A percentile compares a stretch with the other conserved stretches of the same genome.
phyloP scores from a whole-genome alignment of 2,329 filamentous ascomycete genomes.

The Trichoderma citrinoviride region DNA sequence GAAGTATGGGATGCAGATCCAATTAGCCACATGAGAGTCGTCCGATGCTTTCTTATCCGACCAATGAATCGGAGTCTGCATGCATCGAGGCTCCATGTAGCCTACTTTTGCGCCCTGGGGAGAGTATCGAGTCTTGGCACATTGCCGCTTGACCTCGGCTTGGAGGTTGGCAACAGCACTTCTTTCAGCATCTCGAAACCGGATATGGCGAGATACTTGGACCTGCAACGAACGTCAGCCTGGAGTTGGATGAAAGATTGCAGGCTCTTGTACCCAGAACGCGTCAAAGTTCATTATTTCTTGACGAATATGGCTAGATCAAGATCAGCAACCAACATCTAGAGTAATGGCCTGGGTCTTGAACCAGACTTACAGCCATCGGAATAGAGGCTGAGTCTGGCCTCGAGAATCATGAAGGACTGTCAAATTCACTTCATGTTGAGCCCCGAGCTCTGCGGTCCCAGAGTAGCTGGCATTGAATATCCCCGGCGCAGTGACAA shows the following conservation, averaged over 20 bases:
- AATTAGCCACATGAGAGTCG: slow-evolving; percentile 31
- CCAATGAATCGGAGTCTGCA: slow-evolving; percentile 38
- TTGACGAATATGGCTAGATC: slow-evolving; percentile 38
- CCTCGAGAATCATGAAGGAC: slow-evolving; percentile 35
- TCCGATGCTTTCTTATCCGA: slow-evolving; percentile 25
- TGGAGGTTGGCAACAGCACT: slow-evolving; percentile 38
- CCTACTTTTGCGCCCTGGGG: slow-evolving; percentile 40
- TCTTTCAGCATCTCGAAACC: slow-evolving; percentile 36
- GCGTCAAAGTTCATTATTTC: slow-evolving; percentile 43
- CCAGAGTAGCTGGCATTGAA: slow-evolving; percentile 41
- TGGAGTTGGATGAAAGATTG: background rate
- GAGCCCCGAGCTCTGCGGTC: slow-evolving; percentile 37
- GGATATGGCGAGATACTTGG: slow-evolving; percentile 36
- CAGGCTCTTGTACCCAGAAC: slow-evolving; percentile 35
- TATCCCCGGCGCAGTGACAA: slow-evolving; percentile 29
- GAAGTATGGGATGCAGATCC: slow-evolving; percentile 50
- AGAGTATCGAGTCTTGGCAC: slow-evolving; percentile 39
- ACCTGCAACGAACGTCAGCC: slow-evolving; percentile 29
- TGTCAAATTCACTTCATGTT: slow-evolving; percentile 37
- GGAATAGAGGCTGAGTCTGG: slow-evolving; percentile 38
- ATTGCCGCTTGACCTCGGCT: slow-evolving; percentile 38
- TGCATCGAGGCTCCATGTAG: slow-evolving; percentile 41
- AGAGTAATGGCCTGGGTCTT: slow-evolving; percentile 8
- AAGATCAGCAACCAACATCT: background rate
- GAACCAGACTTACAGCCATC: slow-evolving; percentile 38